Evolutionary conservation across 2,329 filamentous ascomycete genomes (phyloP).

Genomic region (Cryphonectria carpinicola): DNA sequence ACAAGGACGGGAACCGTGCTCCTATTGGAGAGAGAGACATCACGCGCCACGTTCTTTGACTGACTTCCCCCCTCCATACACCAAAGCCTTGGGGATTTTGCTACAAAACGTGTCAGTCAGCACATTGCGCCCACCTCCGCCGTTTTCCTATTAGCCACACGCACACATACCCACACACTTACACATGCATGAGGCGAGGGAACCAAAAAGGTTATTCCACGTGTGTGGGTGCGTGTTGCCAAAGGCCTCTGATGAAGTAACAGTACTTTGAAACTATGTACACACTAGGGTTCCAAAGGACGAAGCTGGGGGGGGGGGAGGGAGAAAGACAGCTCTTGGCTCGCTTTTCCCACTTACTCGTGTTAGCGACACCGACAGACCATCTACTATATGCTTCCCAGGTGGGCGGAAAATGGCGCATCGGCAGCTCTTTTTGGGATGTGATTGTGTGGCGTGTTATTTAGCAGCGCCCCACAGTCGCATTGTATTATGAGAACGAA

Average conservation of each 20-base stretch:
- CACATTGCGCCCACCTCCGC: neutral
- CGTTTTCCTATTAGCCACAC: neutral
- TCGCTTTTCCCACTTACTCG: neutral
- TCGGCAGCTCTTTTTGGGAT: neutral
- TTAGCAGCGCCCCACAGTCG: neutral
- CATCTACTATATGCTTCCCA: neutral
- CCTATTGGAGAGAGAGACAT: neutral
- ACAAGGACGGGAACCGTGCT: neutral
- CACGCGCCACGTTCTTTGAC: neutral
- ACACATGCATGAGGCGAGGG: neutral
- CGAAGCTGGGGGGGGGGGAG: neutral
- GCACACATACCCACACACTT: neutral
- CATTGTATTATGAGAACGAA: neutral
- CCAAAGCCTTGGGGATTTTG: neutral
- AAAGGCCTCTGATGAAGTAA: neutral
- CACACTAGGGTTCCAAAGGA: neutral
- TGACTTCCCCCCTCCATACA: neutral
- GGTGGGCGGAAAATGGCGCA: neutral
- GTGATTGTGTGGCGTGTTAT: neutral
- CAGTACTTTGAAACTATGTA: neutral
- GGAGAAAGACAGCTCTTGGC: neutral
- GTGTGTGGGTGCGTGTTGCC: neutral
- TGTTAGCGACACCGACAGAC: constrained; percentile 8
- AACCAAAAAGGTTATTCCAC: neutral
- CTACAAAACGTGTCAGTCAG: neutral